Conservation (phyloP, 352 stramenopile genomes). For the Pythium brassicae region DNA sequence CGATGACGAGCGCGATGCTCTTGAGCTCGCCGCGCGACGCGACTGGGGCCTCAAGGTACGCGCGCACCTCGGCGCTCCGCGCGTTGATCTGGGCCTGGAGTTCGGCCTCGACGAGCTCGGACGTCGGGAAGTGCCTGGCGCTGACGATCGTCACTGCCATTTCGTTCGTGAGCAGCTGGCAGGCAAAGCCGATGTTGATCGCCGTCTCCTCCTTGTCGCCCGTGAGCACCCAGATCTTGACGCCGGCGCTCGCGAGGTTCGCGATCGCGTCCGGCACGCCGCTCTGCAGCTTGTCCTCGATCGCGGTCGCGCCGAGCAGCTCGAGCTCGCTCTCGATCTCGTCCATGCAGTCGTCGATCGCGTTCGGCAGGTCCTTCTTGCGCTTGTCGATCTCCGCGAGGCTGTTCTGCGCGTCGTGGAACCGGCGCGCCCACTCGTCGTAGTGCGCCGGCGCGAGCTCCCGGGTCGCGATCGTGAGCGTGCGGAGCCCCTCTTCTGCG, state of each 20-base stretch:
- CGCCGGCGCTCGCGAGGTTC: slow-evolving; percentile 76
- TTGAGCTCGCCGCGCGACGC: slow-evolving; percentile 38
- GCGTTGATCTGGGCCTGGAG: slow-evolving; percentile 38
- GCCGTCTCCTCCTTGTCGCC: slow-evolving; percentile 94
- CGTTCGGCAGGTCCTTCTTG: slow-evolving; percentile 69
- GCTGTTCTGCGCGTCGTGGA: slow-evolving; percentile 66
- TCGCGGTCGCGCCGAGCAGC: slow-evolving; percentile 88
- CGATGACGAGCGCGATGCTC: slow-evolving; percentile 73
- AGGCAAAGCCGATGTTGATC: slow-evolving; percentile 93
- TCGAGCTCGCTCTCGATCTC: slow-evolving; percentile 81
- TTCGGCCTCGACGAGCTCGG: slow-evolving; percentile 43
- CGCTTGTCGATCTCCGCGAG: slow-evolving; percentile 75
- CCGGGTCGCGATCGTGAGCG: slow-evolving; percentile 74
- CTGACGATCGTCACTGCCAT: slow-evolving; percentile 78
- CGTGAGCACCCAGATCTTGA: slow-evolving; percentile 94
- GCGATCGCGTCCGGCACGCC: slow-evolving; percentile 88
- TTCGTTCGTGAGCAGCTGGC: slow-evolving; percentile 80
- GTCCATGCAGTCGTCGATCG: slow-evolving; percentile 74
- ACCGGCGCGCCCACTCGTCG: slow-evolving; percentile 46
- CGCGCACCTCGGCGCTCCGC: slow-evolving; percentile 38
- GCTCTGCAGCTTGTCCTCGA: slow-evolving; percentile 92
- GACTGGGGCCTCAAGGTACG: slow-evolving; percentile 42
- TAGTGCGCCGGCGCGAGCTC: slow-evolving; percentile 57
- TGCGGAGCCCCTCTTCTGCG: slow-evolving; percentile 84
- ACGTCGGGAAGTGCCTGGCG: slow-evolving; percentile 41